Base-by-base conservation (phyloP, 805 yeast genomes). In the Wickerhamiella bombiphila region DNA sequence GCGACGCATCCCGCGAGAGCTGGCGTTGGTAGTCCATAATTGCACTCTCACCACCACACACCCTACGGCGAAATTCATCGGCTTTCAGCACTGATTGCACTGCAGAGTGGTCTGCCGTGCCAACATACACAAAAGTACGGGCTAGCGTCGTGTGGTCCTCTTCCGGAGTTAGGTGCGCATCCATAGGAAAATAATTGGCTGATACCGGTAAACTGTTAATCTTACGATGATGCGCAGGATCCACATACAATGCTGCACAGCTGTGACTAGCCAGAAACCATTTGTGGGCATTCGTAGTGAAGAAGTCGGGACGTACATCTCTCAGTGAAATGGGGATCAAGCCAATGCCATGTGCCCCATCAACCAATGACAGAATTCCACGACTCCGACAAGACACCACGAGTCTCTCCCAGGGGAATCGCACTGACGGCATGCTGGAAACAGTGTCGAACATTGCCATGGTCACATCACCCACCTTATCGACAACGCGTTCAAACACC, bases 311-410 rank as follows among this genome's bases (percentile, higher is more conserved):
- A 38, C 65, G 56, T 2, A 50, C 45, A 1, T 34, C 14, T 4
- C 43, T 32, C 35, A 58, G 32, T 18, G 47, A 39, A 14, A 57
- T 38, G 2, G 52, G 53, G 3, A 49, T 31, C 22, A 53, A 38
- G 0, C 88, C 88, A 25, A 72, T 61, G 1, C 72, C 68, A 50
- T 79, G 88, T 4, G 86, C 88, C 11, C 79, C 88, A 52, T 79
- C 88, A 19, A 79, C 65, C 31, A 75, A 55, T 3, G 80, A 70
- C 33, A 74, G 42, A 3, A 70, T 69, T 11, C 57, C 54, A 34
- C 69, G 55, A 35, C 66, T 54, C 11, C 57, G 52, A 44, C 82
- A 72, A 30, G 70, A 47, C 5, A 51, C 42, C 3, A 64, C 59
- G 33, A 78, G 45, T 36, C 59, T 50, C 42, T 65, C 64, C 52